Evolutionary conservation across 164 flowering plant genomes (phyloP), one percentile per base, ranked within the genome.

Genomic region (Malania oleifera): DNA sequence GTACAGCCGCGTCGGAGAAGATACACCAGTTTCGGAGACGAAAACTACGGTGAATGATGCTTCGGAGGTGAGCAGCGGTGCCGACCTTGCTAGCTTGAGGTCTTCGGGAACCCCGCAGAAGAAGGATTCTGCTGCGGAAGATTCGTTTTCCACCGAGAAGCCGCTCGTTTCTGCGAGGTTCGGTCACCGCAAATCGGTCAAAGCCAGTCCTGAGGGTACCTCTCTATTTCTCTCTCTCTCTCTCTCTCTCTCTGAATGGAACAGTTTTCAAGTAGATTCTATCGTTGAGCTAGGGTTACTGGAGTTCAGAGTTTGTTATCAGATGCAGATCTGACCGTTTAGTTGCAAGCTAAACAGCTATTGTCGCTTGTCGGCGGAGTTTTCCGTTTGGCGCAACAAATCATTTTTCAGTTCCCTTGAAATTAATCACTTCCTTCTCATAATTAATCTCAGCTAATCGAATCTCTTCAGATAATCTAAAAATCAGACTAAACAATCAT

Each of bases 131-230:
- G 24, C 77, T 1, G 24, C 50, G 57, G 87, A 77, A 49, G 19
- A 65, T 48, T 47, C 49, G 53, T 9, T 40, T 23, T 22, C 49
- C 19, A 15, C 24, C 11, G 85, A 78, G 75, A 81, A 82, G 53
- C 91, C 91, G 24, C 82, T 72, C 48, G 82, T 64, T 52, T 81
- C 91, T 12, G 34, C 64, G 1, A 76, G 92, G 49, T 80, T 87
- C 50, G 76, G 72, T 50, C 88, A 79, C 65, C 78, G 85, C 56
- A 86, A 71, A 70, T 10, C 67, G 15, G 70, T 70, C 13, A 87
- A 73, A 78, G 64, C 90, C 39, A 81, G 67, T 67, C 84, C 86
- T 25, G 89, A 89, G 76, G 97, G 92, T 87, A 73, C 26, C 0
- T 17, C 12, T 20, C 4, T 23, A n/a, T 13, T 20, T 35, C 40